Evolutionary conservation across 805 yeast genomes (phyloP).

Genomic region (Barnettozyma sp.): DNA sequence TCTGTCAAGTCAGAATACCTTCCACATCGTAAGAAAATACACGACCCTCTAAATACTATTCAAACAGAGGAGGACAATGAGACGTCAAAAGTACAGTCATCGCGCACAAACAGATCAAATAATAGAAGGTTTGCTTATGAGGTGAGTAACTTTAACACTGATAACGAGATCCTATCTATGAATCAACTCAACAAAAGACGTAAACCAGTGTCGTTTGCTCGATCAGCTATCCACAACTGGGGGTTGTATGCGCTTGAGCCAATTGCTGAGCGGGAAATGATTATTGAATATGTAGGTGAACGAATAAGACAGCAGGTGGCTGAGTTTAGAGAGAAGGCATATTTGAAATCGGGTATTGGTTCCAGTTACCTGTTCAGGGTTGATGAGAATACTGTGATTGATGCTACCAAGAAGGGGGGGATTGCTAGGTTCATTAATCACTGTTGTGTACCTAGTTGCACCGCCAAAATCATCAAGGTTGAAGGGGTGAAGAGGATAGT

Average conservation of each 20-base stretch:
- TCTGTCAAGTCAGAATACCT: slow-evolving; percentile 65
- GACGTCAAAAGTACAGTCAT: slow-evolving; percentile 47
- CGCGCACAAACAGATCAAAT: slow-evolving; percentile 80
- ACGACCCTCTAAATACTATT: slow-evolving; percentile 68
- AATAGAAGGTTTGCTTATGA: slow-evolving; percentile 87
- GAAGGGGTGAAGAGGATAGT: slow-evolving; percentile 93
- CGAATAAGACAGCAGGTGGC: slow-evolving; percentile 90
- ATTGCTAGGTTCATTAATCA: slow-evolving; percentile 96
- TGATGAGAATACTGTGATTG: slow-evolving; percentile 91
- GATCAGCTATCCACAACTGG: slow-evolving; percentile 98
- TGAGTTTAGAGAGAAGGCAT: slow-evolving; percentile 81
- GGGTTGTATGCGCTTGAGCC: slow-evolving; percentile 94
- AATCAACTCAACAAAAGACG: slow-evolving; percentile 85
- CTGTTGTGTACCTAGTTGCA: slow-evolving; percentile 95
- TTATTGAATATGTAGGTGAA: slow-evolving; percentile 96
- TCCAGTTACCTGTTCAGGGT: slow-evolving; percentile 89
- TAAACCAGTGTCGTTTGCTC: slow-evolving; percentile 93
- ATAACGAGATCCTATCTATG: slow-evolving; percentile 72
- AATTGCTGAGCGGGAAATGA: slow-evolving; percentile 94
- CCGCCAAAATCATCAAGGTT: slow-evolving; percentile 92
- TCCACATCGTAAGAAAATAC: slow-evolving; percentile 69
- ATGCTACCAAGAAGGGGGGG: slow-evolving; percentile 96
- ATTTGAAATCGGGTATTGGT: slow-evolving; percentile 87
- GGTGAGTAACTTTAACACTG: slow-evolving; percentile 75
- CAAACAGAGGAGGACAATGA: slow-evolving; percentile 48